Base-by-base conservation (phyloP, 768 basidiomycete genomes). In the Trametes maxima region DNA sequence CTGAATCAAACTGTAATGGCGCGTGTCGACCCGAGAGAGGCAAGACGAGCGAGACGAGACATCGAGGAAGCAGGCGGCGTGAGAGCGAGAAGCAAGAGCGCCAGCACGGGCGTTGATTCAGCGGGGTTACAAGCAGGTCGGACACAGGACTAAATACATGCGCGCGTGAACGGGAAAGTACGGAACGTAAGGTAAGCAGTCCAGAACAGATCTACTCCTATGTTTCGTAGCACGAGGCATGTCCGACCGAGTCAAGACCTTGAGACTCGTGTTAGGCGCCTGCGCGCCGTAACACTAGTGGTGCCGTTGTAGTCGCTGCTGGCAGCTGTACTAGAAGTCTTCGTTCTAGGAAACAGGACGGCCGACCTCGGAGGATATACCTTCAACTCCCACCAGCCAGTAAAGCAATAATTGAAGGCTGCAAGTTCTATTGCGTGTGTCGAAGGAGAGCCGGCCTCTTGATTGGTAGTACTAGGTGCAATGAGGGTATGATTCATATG, bases 1-100 rank as follows among this genome's bases (percentile, higher is more conserved):
- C 51, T 37, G 51, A 52, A 52, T 22, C 51, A 52, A 52, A 52
- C 51, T 54, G 42, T 54, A 45, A 35, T 21, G 43, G 53, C 51
- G 36, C 36, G 51, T 13, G 39, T 40, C 39, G 39, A 40, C 12
- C 14, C 17, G 14, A n/a, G 17, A n/a, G 39, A 40, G 39, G 14
- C 14, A 40, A n/a, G 14, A n/a, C 12, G 39, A 40, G 12, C 14
- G 14, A n/a, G 12, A 11, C 12, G 4, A n/a, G 17, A 11, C 39
- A 11, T 40, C 14, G 39, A 40, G 39, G 39, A 13, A 40, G 39
- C 44, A 22, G 44, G 3, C 17, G 19, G 44, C 44, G 16, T 45
- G 44, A 45, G 21, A 45, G 44, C 2, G 44, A 45, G 44, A 45
- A 45, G 44, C 44, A 45, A 22, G 21, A n/a, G 44, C 44, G 44